Evolutionary conservation across 805 yeast species (phyloP), one percentile per base, ranked within the genome.

Genomic region (Schwanniomyces vanrijiae): DNA sequence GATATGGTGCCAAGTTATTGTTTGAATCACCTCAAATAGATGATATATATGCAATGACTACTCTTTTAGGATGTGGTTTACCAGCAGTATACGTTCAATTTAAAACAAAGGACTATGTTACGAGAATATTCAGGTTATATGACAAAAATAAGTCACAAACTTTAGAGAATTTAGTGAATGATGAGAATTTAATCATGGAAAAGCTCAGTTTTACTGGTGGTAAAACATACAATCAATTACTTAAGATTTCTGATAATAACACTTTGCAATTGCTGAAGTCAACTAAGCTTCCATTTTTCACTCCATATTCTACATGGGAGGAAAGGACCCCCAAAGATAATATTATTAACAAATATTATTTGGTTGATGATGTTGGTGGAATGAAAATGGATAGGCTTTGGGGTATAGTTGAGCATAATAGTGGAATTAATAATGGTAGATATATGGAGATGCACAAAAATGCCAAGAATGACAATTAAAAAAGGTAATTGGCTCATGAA

Each of bases 311-410:
- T 13, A 53, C 66, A 5, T 70, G 82, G 73, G 60, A 68, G 28
- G 76, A 75, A 37, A 54, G 55, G 11, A 76, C 73, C 39, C 59
- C 63, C 5, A 66, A 64, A 24, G 53, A 71, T 5, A 68, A 69
- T 1, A 52, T 56, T 3, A 61, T 64, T 8, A 68, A 77, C 41
- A 62, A 66, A 14, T 82, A 71, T 60, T 86, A 82, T 56, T 78
- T 88, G 2, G 78, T 76, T 13, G 95, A 88, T 57, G 85, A 88
- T 53, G 71, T 86, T 38, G 94, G 96, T 2, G 95, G 95, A 2
- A 68, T 86, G 60, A 81, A 81, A 53, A 88, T 88, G 96, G 94
- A 88, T 56, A 69, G 96, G 45, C 66, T 88, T 4, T 85, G 96
- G 92, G 90, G 91, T 0, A 78, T 87, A n/a, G 80, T 86, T 1